phyloP scores from a whole-genome alignment of 177 flowering plant species.

The Vitis hybrid region DNA sequence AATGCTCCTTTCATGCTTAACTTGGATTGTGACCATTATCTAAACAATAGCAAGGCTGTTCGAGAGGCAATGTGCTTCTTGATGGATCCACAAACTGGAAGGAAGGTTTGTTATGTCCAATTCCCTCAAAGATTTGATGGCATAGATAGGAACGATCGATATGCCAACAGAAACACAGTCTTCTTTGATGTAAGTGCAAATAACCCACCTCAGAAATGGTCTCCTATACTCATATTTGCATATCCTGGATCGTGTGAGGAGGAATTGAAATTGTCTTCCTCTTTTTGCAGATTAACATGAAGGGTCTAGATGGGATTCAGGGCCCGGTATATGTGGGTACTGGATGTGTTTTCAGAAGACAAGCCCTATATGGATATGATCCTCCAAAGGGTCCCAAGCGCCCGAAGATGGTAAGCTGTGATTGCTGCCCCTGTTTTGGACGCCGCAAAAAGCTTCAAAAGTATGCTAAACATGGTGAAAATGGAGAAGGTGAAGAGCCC shows the following conservation, averaged over 20 bases:
- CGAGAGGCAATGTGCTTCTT: slow-evolving; percentile 99
- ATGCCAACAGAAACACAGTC: slow-evolving; percentile 95
- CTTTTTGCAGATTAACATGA: slow-evolving; percentile 85
- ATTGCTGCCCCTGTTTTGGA: slow-evolving; percentile 93
- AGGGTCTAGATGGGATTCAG: slow-evolving; percentile 94
- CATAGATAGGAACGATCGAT: slow-evolving; percentile 81
- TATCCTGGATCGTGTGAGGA: not conserved
- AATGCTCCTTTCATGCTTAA: slow-evolving; percentile 98
- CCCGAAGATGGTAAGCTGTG: slow-evolving; percentile 95
- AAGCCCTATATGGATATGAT: slow-evolving; percentile 89
- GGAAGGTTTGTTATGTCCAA: slow-evolving; percentile 85
- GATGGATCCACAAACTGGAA: slow-evolving; percentile 92
- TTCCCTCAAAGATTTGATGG: slow-evolving; percentile 98
- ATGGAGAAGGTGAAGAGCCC: slow-evolving; percentile 28
- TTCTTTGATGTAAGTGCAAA: slow-evolving; percentile 84
- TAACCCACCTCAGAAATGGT: not conserved
- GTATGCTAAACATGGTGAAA: slow-evolving; percentile 39
- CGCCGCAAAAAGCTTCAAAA: slow-evolving; percentile 63
- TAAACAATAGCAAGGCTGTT: slow-evolving; percentile 93
- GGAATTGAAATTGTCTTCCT: not conserved
- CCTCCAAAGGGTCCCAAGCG: slow-evolving; percentile 94
- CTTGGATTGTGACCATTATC: slow-evolving; percentile 95
- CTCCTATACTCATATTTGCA: not conserved
- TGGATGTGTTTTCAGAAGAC: slow-evolving; percentile 93
- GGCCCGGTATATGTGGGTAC: slow-evolving; percentile 99